Percentiles rank a stretch among this genome's conserved stretches.
Evolutionary conservation across 495 filamentous ascomycete genomes (phyloP).

Genomic region (Antarctomyces pellizariae): DNA sequence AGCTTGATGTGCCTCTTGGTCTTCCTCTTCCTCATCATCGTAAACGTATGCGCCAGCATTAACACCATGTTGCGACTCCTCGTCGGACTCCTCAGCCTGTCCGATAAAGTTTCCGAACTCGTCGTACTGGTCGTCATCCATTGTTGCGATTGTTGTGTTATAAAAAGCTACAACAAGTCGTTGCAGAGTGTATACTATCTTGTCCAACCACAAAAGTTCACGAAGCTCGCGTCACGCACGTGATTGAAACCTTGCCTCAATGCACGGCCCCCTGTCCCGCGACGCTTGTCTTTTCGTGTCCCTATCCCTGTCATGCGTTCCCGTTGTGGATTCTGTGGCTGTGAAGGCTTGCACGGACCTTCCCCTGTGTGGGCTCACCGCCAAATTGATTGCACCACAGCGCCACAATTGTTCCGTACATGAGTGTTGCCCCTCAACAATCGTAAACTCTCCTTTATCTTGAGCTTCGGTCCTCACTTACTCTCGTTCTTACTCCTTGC

Average conservation of each 20-base stretch:
- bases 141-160: not conserved
- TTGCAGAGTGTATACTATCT: no score
- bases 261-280: no score
- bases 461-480: conserved; percentile 3
- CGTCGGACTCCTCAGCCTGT: conserved; percentile 71
- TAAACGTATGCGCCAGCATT: conserved; percentile 57
- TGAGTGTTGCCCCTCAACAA: no score
- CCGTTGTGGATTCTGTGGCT: no score
- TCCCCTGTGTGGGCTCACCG: no score
- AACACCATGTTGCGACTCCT: conserved; percentile 54
- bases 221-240: no score
- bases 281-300: conserved; percentile 1
- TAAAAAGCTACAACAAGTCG: not conserved
- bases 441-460: no score
- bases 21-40: conserved; percentile 45
- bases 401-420: no score
- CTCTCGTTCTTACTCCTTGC: conserved; percentile 1
- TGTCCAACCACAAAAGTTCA: no score
- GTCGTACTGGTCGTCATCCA: conserved; percentile 9
- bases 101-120: conserved; percentile 95
- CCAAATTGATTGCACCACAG: no score
- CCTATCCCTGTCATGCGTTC: conserved; percentile 4
- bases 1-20: conserved; percentile 32
- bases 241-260: no score
- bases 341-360: no score